Conservation (phyloP, 2,329 filamentous ascomycete species). For the Cadophora sp. region DNA sequence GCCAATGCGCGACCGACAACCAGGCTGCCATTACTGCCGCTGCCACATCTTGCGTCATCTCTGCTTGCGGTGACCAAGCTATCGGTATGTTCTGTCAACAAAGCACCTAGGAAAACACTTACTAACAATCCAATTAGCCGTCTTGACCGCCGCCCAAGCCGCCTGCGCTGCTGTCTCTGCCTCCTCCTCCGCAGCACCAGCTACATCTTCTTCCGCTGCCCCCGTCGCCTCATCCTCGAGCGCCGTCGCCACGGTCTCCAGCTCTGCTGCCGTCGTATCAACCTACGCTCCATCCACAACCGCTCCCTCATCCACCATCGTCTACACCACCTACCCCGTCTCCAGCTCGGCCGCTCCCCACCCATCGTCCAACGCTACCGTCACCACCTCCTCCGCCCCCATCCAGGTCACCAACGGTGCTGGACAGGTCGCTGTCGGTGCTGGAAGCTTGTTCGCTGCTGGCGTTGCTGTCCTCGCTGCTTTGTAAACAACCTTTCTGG, state of each 20-base stretch:
- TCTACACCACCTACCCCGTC: neutral
- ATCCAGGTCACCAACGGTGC: constrained; percentile 14
- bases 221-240: neutral
- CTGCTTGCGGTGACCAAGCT: constrained; percentile 31
- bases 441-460: constrained; percentile 19
- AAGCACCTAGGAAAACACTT: neutral
- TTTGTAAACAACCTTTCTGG: constrained; percentile 12
- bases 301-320: neutral
- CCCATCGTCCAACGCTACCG: constrained; percentile 15
- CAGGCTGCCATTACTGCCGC: constrained; percentile 31
- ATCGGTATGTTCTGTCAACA: constrained; percentile 25
- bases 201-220: neutral
- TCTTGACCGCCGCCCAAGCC: constrained; percentile 24
- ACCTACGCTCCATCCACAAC: neutral
- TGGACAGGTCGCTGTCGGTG: constrained; percentile 9
- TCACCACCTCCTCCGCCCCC: neutral
- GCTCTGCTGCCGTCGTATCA: neutral
- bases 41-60: constrained; percentile 36
- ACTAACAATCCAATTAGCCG: constrained; percentile 20
- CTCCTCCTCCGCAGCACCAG: neutral
- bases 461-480: constrained; percentile 19
- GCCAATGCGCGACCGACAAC: constrained; percentile 36
- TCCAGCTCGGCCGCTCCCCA: neutral
- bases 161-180: constrained; percentile 22
- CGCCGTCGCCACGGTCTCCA: neutral